Base-by-base conservation (phyloP, 2,329 filamentous ascomycete genomes). In the Calonectria crousiana region DNA sequence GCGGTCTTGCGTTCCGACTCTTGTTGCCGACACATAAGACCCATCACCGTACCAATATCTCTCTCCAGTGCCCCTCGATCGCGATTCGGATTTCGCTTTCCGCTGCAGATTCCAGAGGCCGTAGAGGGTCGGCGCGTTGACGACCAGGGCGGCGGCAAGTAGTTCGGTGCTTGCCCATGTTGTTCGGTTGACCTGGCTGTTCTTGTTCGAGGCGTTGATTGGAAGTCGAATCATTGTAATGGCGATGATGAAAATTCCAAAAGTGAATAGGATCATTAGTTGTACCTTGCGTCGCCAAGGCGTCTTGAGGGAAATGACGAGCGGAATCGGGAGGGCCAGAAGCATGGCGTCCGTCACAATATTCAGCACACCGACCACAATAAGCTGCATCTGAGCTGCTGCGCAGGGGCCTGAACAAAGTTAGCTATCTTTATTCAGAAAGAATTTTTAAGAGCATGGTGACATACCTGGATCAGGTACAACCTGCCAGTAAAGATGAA, bases 101-200 rank as follows among this genome's bases (percentile, higher is more conserved):
- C 68, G 74, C 13, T 62, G 69, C 58, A 81, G 81, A 38, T 84
- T 84, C 81, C 81, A 84, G 2, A 84, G 73, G 4, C 81, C 83
- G 69, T 84, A 85, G 13, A 86, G 72, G 0, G 84, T 84, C 1
- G 85, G 84, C 0, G 82, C 81, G 67, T 87, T 87, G 26, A 86
- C 85, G 8, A 86, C 84, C 4, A 83, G 69, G 1, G 81, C 77
- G 13, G 80, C 78, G 0, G 81, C 80, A 6, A 83, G 60, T n/a
- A 86, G 79, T 71, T 87, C 85, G 6, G 81, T 81, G 47, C 83
- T 85, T 6, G 84, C 84, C 82, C 84, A 86, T 1, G 83, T 84
- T 5, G 84, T 84, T 20, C 85, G 81, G 56, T 82, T 84, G 8
- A 82, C 75, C 49, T 85, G 85, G 30, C 80, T 80, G 52, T 83